Base-by-base conservation (phyloP, 2,329 filamentous ascomycete species). In the Trichoderma oligosporum region DNA sequence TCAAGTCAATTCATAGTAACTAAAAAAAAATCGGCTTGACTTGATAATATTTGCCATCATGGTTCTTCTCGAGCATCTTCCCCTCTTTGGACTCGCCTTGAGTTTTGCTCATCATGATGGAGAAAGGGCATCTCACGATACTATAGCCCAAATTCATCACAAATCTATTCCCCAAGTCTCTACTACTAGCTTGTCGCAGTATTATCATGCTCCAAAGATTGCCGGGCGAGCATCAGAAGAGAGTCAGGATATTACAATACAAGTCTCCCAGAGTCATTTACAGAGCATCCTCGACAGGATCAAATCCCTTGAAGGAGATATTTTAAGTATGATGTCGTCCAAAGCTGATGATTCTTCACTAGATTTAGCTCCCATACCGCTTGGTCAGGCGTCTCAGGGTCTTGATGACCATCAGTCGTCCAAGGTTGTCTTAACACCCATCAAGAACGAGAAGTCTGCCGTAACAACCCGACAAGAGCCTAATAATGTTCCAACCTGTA, bases 221-320 rank as follows among this genome's bases (percentile, higher is more conserved):
- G 60, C 53, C 16, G 60, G 65, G 51, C 53, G 60, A 48, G 61
- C 48, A 58, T 62, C 71, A 25, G 65, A 71, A 20, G 64, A 70
- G 39, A 58, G 61, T 14, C 61, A 65, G 2, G 60, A 63, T 7
- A 63, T 63, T 12, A 27, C 41, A 8, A 60, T 70, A n/a, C 61
- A 66, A 14, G 63, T 71, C 29, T 58, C 66, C 4, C 57, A 62
- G 24, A 54, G 62, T 22, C 62, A 62, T 18, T 45, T 72, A 5
- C 46, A 63, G 4, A 60, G 63, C 25, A 65, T 72, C 18, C 61
- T 72, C 5, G 56, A 63, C 38, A 67, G 68, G 56, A 64, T 72
- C 45, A 61, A 65, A 33, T 54, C 36, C 2, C 61, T 71, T 1
- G 63, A 70, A 53, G 56, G 63, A 16, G 64, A 71, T 59, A 66